A percentile compares a stretch with the other conserved stretches of the same genome.
Conservation (phyloP, 495 filamentous ascomycete genomes). For the Ascodesmis nigricans region DNA sequence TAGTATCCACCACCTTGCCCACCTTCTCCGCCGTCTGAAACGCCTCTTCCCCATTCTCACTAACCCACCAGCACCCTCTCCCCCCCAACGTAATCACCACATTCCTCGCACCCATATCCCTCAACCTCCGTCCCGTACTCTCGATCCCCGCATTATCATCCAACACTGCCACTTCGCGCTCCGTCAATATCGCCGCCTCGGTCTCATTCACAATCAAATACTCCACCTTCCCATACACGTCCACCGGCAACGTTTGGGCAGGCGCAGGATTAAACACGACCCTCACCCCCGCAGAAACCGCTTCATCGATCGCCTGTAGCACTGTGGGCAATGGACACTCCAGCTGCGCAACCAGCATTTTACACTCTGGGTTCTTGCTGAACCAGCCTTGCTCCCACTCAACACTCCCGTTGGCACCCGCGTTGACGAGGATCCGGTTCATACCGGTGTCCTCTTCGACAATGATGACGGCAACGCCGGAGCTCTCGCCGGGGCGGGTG, state of each 20-base stretch:
- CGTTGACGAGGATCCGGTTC: slow-evolving; percentile 66
- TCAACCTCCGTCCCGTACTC: slow-evolving; percentile 34
- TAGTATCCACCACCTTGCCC: slow-evolving; percentile 67
- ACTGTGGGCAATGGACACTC: slow-evolving; percentile 62
- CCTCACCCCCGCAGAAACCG: slow-evolving; percentile 28
- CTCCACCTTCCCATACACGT: slow-evolving; percentile 44
- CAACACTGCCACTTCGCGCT: slow-evolving; percentile 27
- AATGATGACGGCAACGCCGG: slow-evolving; percentile 63
- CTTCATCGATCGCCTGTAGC: slow-evolving; percentile 37
- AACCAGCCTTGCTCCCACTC: slow-evolving; percentile 26
- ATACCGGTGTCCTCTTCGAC: slow-evolving; percentile 52
- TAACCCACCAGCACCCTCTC: slow-evolving; percentile 41
- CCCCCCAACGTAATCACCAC: slow-evolving; percentile 66
- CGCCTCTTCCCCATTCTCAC: slow-evolving; percentile 24
- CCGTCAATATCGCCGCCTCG: slow-evolving; percentile 53
- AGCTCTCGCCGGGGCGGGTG: slow-evolving; percentile 22
- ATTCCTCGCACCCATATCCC: slow-evolving; percentile 44
- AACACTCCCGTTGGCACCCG: slow-evolving; percentile 50
- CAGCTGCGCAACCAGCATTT: slow-evolving; percentile 60
- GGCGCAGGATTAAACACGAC: slow-evolving; percentile 56
- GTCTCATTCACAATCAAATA: slow-evolving; percentile 82
- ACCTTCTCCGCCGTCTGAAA: slow-evolving; percentile 33
- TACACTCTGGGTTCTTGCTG: slow-evolving; percentile 7
- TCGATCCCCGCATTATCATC: slow-evolving; percentile 26
- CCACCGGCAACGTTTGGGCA: slow-evolving; percentile 42